Base-by-base conservation (phyloP, 208 protist genomes). In the Trypanosoma lewisi region DNA sequence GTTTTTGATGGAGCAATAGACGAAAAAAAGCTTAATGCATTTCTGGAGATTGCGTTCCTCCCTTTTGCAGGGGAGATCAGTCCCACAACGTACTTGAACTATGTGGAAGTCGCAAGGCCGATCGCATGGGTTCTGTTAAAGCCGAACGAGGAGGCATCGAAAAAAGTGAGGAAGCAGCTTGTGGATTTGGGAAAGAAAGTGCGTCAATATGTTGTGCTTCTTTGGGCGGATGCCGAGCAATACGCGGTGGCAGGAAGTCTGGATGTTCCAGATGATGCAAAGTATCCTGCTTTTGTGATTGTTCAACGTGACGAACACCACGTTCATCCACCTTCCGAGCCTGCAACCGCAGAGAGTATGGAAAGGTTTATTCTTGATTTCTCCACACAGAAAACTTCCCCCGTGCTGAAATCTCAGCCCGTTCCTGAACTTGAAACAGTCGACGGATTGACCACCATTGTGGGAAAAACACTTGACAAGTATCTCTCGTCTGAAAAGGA, bases 381-480 rank as follows among this genome's bases (percentile, higher is more conserved):
- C 63, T 31, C 84, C 37, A 72, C 78, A 37, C 83, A 82, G 21
- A 73, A 88, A 66, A 55, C 85, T 41, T 33, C 27, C 17, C 44
- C 81, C 39, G 71, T 60, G 12, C 0, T 87, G 23, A 85, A 80
- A 61, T 89, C 86, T 30, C 78, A 91, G 37, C 60, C 49, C 6
- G 55, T 87, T 11, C 90, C 90, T 33, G 74, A 82, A 33, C 56
- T 62, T 53, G 83, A 91, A 59, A 93, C 85, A 31, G 72, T 79
- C 50, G 73, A 87, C 50, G 90, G 90, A 37, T 68, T 93, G 27
- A 96, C 90, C 17, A 93, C 84, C 27, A 69, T 96, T 47, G 90
- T 96, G 31, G 87, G 72, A 44, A 68, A 74, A 3, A 89, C 79
- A 23, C 54, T 95, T 9, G 53, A 48, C 23, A 73, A 83, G 30